Base-by-base conservation (phyloP, 306 rosid genomes). In the Bauhinia variegata region DNA sequence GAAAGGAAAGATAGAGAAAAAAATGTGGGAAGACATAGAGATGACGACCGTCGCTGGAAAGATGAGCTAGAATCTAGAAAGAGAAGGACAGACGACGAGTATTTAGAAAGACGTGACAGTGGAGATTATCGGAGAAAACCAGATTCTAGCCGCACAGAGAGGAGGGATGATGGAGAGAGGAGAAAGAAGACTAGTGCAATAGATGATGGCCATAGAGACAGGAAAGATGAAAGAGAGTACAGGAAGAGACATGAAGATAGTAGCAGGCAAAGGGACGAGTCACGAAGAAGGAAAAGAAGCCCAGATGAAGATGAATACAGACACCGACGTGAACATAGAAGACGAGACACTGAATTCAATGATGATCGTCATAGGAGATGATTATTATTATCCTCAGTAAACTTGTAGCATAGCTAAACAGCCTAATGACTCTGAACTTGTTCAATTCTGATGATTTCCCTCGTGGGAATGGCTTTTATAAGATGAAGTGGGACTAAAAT, bases 1-100 rank as follows among this genome's bases (percentile, higher is more conserved):
- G 86, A 78, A 54, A 80, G 43, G 67, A 84, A 77, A 66, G 83
- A 81, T 68, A 65, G 78, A 58, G 96, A 84, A 55, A 79, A 61
- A 63, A 73, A 30, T 5, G 48, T 33, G 54, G 88, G 62, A 67
- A 75, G 74, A 72, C 75, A 57, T 12, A 23, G 81, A 76, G 86
- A 70, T 34, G 73, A 79, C 53, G 81, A 72, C 18, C 54, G 52
- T 44, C 23, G 33, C 39, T 39, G 50, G 59, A 75, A 70, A 67
- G 81, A 64, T 41, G 84, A 82, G 34, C 79, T 63, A 52, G 86
- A 76, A 19, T 54, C 64, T 0, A 77, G 86, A 56, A 86, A 63
- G 71, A 74, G 75, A 68, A 78, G 61, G 8, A 16, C 38, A 8
- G 89, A 73, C 65, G 84, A 80, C 71, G 59, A 66, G 2, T 37